Base-by-base conservation (phyloP, 106 monocot genomes). In the Apostasia ramifera region DNA sequence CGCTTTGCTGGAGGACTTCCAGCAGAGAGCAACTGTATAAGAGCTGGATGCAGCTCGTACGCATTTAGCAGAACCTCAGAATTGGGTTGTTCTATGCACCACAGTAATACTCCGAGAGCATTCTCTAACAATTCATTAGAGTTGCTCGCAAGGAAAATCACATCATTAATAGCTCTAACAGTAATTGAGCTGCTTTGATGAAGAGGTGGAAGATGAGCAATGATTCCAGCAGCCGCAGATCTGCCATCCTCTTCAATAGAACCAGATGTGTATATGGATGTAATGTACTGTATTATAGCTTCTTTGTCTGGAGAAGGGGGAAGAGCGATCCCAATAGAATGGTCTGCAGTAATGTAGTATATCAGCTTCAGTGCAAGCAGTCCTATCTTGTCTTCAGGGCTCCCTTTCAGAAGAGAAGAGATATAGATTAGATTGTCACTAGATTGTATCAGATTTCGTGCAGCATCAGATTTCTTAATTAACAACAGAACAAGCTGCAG, bases 251-350 rank as follows among this genome's bases (percentile, higher is more conserved):
- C 6, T 43, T 12, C 40, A 6, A 5, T 4, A 40, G 54, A 63
- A 8, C 58, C 47, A 12, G 12, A 42, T 1, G 74, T 74, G 26
- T 66, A 53, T 37, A 57, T 66, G 5, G 26, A 10, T 40, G 39
- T 39, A 10, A 74, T 37, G 47, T 55, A 14, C 1, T 37, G 38
- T 4, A 74, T 7, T 6, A 64, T 12, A 10, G 8, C 9, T 42
- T 75, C 75, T 40, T 75, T 59, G 40, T 1, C 41, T 13, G 68
- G 75, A 56, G 66, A 74, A 52, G 46, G 67, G 26, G 74, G 74
- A 37, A 74, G 67, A 39, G 15, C 55, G 41, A 67, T 10, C 9
- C 61, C 57, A 40, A 4, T 10, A 13, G 59, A 43, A 44, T 68
- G 15, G 8, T n/a, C 51, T 59, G 50, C 50, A 11, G 67, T 55